These are phyloP conservation scores for Aureobasidium sp. DNA, from an alignment of 2,329 filamentous ascomycete genomes.

Conservation along the genomic window DNA sequence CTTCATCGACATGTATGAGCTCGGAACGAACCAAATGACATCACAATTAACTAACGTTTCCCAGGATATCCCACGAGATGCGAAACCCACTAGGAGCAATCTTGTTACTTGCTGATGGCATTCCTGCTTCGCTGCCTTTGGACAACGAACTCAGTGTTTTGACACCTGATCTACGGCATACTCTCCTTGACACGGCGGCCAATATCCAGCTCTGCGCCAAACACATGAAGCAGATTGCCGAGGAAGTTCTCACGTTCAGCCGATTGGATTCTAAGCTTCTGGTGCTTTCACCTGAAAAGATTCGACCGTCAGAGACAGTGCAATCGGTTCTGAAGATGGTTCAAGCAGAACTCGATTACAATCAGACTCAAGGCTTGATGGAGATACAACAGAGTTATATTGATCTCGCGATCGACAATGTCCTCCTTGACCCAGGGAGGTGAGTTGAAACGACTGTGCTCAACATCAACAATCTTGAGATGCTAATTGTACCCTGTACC, in stretches of 20 bases:
- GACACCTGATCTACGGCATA: conserved; percentile 4
- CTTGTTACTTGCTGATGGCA: conserved; percentile 47
- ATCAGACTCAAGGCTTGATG: conserved; percentile 35
- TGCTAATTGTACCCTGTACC: too few relatives aligned
- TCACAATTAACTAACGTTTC: too few relatives aligned
- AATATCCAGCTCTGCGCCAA: conserved; percentile 35
- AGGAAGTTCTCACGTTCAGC: conserved; percentile 45
- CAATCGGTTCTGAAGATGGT: conserved; percentile 42
- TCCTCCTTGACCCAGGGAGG: conserved; percentile 43
- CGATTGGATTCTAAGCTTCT: conserved; percentile 36
- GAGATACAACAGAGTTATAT: conserved; percentile 34
- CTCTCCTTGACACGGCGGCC: conserved; percentile 27
- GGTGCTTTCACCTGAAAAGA: conserved; percentile 44
- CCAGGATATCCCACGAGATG: conserved; percentile 47
- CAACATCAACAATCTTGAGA: too few relatives aligned
- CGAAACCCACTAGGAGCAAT: conserved; percentile 46
- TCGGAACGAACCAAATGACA: too few relatives aligned
- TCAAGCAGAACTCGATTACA: conserved; percentile 40
- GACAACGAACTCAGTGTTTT: too few relatives aligned
- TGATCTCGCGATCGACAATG: conserved; percentile 34
- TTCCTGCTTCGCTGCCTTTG: conserved; percentile 37
- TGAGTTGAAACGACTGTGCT: too few relatives aligned
- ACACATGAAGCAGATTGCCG: conserved; percentile 29
- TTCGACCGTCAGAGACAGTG: conserved; percentile 39
- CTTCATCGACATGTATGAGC: conserved; percentile 38